These are phyloP conservation scores for Boletus bicolor DNA, from an alignment of 768 basidiomycete species.

Conservation along the genomic window DNA sequence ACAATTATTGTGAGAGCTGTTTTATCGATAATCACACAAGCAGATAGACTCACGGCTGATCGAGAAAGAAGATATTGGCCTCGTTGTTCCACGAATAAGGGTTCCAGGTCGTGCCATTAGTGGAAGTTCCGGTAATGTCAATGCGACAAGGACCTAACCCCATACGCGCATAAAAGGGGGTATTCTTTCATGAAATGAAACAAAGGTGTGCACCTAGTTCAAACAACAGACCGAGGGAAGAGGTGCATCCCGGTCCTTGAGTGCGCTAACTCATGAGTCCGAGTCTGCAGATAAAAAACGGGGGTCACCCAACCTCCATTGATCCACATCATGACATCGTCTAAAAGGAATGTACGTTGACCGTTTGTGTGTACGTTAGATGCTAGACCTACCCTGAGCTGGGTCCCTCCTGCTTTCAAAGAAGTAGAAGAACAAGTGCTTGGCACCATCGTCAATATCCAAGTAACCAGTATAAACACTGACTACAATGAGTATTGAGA, in stretches of 20 bases:
- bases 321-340: conserved; percentile 72
- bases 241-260: conserved; percentile 56
- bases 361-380: not conserved
- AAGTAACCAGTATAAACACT: conserved; percentile 49
- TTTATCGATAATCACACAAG: not conserved
- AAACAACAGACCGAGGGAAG: conserved; percentile 56
- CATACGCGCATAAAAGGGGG: conserved; percentile 28
- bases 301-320: conserved; percentile 50
- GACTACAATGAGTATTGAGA: not conserved
- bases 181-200: conserved; percentile 4
- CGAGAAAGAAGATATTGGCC: conserved; percentile 70
- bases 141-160: conserved; percentile 56
- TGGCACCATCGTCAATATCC: conserved; percentile 47
- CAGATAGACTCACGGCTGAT: conserved; percentile 46
- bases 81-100: conserved; percentile 64
- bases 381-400: conserved; percentile 29
- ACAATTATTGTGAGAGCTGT: not conserved
- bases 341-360: conserved; percentile 23
- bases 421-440: conserved; percentile 57
- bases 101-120: conserved; percentile 62
- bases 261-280: not conserved
- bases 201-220: conserved; percentile 41
- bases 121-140: conserved; percentile 51
- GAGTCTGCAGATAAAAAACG: not conserved
- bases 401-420: conserved; percentile 53